Conservation (phyloP, 257 asterid species). For the Linderniella brevidens region DNA sequence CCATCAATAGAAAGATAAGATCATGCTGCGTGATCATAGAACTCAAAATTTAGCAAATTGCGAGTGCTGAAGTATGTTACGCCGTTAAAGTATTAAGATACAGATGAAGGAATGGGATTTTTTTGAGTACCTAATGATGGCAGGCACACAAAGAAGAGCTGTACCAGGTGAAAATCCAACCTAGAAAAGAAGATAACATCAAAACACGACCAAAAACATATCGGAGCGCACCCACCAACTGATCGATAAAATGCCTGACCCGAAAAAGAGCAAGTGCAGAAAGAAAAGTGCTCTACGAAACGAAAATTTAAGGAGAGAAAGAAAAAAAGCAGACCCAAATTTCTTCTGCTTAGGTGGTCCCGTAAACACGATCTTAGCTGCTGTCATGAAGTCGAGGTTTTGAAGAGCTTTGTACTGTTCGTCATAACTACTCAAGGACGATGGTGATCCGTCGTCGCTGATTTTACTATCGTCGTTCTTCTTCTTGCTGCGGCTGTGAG, state of each 20-base stretch:
- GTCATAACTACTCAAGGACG: slow-evolving; percentile 24
- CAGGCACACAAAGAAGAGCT: slow-evolving; percentile 71
- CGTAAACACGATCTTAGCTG: slow-evolving; percentile 50
- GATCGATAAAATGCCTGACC: slow-evolving; percentile 15
- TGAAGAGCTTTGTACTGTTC: slow-evolving; percentile 54
- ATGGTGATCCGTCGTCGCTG: slow-evolving; percentile 5
- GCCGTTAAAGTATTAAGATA: too few species aligned
- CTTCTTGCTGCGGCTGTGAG: too few species aligned
- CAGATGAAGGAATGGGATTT: too few species aligned
- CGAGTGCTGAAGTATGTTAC: too few species aligned
- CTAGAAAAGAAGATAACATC: slow-evolving; percentile 21
- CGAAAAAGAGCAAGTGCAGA: not conserved
- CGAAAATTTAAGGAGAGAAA: too few species aligned
- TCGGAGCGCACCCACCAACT: slow-evolving; percentile 2
- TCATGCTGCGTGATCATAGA: too few species aligned
- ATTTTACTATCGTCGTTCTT: too few species aligned
- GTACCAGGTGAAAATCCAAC: slow-evolving; percentile 90
- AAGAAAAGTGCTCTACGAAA: not conserved
- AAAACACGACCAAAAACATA: slow-evolving; percentile 1
- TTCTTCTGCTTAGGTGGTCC: slow-evolving; percentile 45
- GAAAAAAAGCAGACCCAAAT: slow-evolving; percentile 35
- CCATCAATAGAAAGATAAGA: too few species aligned
- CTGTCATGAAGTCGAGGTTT: slow-evolving; percentile 48
- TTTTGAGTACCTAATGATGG: slow-evolving; percentile 67
- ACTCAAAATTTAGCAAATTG: too few species aligned